Conservation (phyloP, 2,329 filamentous ascomycete species). For the Seiridium unicorne region DNA sequence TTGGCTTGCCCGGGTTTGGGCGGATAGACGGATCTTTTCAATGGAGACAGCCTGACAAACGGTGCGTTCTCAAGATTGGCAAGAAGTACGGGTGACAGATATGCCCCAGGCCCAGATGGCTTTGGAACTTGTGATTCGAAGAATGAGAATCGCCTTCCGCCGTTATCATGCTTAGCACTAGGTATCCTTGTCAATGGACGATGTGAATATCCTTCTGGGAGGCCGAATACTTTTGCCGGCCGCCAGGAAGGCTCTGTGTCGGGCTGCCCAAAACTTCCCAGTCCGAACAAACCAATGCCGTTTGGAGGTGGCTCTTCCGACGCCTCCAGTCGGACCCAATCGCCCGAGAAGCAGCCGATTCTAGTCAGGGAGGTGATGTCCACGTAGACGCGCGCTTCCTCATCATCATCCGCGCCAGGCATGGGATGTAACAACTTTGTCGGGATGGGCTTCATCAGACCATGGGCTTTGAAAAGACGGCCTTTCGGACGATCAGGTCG, state of each 20-base stretch:
- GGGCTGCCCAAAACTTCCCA: conserved; percentile 64
- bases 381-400: conserved; percentile 86
- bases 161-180: conserved; percentile 49
- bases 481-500: conserved; percentile 70
- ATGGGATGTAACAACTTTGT: conserved; percentile 82
- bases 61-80: conserved; percentile 79
- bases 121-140: conserved; percentile 68
- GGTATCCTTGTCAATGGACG: conserved; percentile 61
- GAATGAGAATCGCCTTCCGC: conserved; percentile 54
- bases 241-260: conserved; percentile 71
- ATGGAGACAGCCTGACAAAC: conserved; percentile 74
- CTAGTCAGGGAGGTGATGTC: conserved; percentile 83
- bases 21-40: conserved; percentile 52
- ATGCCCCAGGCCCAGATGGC: conserved; percentile 59
- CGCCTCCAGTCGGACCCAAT: conserved; percentile 87
- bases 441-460: conserved; percentile 69
- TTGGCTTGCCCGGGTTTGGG: conserved; percentile 54
- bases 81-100: conserved; percentile 82
- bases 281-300: conserved; percentile 64
- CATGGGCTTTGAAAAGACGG: conserved; percentile 81
- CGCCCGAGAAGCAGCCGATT: conserved; percentile 94
- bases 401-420: conserved; percentile 74
- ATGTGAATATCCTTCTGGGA: conserved; percentile 72
- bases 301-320: conserved; percentile 70
- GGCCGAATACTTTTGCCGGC: conserved; percentile 82